A percentile compares a stretch with the other conserved stretches of the same genome.
These are phyloP conservation scores for Aspergillus versicolor DNA, from an alignment of 2,329 filamentous ascomycete genomes.

Conservation along the genomic window DNA sequence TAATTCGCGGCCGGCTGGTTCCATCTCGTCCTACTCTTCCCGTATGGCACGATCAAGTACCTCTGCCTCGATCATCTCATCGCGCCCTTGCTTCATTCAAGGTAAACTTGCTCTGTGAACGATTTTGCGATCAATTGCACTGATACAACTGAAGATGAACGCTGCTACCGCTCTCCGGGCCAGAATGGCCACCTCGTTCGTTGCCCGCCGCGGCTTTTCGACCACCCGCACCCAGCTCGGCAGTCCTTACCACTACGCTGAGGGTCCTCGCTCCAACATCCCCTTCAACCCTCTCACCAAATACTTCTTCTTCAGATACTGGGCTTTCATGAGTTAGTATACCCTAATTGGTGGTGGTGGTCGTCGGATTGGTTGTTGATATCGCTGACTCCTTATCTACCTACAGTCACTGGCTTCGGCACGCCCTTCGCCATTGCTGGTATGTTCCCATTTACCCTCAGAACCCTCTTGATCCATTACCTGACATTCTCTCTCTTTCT, in stretches of 20 bases:
- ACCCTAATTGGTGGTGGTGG: conserved; percentile 6
- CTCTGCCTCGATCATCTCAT: conserved; percentile 17
- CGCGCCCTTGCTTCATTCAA: conserved; percentile 30
- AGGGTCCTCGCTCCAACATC: conserved; percentile 90
- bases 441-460: conserved; percentile 41
- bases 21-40: conserved; percentile 23
- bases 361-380: neutral
- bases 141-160: conserved; percentile 68
- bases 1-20: conserved; percentile 14
- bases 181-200: conserved; percentile 61
- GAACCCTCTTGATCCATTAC: neutral
- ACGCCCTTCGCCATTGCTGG: conserved; percentile 63
- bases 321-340: conserved; percentile 69
- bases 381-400: conserved; percentile 37
- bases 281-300: conserved; percentile 95
- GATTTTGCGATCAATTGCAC: conserved; percentile 33
- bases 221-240: conserved; percentile 80
- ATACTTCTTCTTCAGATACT: conserved; percentile 81
- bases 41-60: conserved; percentile 15
- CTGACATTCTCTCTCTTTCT: conserved; percentile 27
- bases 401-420: conserved; percentile 57
- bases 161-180: conserved; percentile 65
- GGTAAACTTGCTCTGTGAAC: conserved; percentile 24
- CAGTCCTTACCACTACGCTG: conserved; percentile 97
- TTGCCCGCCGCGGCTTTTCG: conserved; percentile 92